Percentiles rank a stretch among this genome's conserved stretches.
Conservation (phyloP, 768 basidiomycete genomes). For the Lactarius indigo region DNA sequence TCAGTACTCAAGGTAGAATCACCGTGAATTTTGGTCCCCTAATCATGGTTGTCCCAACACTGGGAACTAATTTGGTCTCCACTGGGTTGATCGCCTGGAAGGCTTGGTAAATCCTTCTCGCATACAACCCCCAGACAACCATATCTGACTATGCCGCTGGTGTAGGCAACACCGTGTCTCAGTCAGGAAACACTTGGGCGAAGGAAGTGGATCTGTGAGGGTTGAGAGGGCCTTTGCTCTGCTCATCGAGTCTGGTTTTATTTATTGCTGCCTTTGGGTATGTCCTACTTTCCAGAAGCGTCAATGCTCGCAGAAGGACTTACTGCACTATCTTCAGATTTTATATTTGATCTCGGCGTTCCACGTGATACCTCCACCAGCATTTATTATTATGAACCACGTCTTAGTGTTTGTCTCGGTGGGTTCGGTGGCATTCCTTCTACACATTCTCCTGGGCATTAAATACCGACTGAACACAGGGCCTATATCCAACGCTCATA, state of each 20-base stretch:
- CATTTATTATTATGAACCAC: neutral
- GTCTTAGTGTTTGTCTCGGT: slow-evolving; percentile 5
- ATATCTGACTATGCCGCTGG: neutral
- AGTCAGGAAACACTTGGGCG: neutral
- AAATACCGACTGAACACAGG: neutral
- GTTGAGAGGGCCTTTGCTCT: slow-evolving; percentile 13
- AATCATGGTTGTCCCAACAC: neutral
- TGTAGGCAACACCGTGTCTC: neutral
- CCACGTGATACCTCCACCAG: neutral
- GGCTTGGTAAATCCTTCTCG: neutral
- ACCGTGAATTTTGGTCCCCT: neutral
- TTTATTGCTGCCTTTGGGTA: slow-evolving; percentile 18
- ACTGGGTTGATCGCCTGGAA: neutral
- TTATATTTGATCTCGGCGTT: slow-evolving; percentile 8
- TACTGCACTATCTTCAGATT: neutral
- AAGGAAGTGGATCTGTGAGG: neutral
- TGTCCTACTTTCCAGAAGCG: neutral
- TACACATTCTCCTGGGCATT: neutral
- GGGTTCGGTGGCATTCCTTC: neutral
- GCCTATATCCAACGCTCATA: slow-evolving; percentile 14
- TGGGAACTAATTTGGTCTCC: neutral
- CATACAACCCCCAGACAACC: no score
- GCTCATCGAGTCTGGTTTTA: slow-evolving; percentile 17
- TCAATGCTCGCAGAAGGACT: neutral
- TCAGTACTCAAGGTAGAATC: no score